Percentiles rank a stretch among this genome's conserved stretches.
These are phyloP conservation scores for Botrytis porri DNA, from an alignment of 2,329 filamentous ascomycete genomes.

Conservation along the genomic window DNA sequence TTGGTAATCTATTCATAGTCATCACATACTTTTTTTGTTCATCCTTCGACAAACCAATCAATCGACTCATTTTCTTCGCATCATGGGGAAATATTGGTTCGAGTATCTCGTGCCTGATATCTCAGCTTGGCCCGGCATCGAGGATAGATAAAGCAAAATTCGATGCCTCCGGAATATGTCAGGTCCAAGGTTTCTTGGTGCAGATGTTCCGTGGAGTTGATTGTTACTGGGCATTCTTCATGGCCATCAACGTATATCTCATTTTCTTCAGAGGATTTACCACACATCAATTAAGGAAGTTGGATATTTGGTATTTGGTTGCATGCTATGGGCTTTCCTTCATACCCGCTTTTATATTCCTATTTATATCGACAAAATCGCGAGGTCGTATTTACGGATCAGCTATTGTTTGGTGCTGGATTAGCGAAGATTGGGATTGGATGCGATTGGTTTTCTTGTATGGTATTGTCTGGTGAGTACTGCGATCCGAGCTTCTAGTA, in stretches of 20 bases:
- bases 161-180: constrained; percentile 44
- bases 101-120: constrained; percentile 54
- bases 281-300: constrained; percentile 45
- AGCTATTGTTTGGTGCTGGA: constrained; percentile 72
- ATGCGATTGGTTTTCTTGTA: constrained; percentile 74
- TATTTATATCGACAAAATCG: constrained; percentile 45
- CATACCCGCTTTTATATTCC: constrained; percentile 49
- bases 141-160: neutral
- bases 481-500: neutral
- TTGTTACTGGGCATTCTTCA: constrained; percentile 53
- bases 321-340: constrained; percentile 54
- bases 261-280: constrained; percentile 55
- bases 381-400: constrained; percentile 38
- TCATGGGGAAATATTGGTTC: constrained; percentile 55
- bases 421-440: constrained; percentile 61
- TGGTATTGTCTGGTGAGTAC: constrained; percentile 56
- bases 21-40: constrained; percentile 48
- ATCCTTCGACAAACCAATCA: constrained; percentile 56
- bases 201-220: constrained; percentile 65
- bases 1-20: constrained; percentile 53
- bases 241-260: constrained; percentile 59
- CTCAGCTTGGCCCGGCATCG: constrained; percentile 42
- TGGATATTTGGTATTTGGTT: constrained; percentile 54
- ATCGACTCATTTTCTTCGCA: constrained; percentile 57
- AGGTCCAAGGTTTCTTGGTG: constrained; percentile 74